Evolutionary conservation across 345 rosid genomes (phyloP), one percentile per base, ranked within the genome.

Genomic region (Murraya koenigii): DNA sequence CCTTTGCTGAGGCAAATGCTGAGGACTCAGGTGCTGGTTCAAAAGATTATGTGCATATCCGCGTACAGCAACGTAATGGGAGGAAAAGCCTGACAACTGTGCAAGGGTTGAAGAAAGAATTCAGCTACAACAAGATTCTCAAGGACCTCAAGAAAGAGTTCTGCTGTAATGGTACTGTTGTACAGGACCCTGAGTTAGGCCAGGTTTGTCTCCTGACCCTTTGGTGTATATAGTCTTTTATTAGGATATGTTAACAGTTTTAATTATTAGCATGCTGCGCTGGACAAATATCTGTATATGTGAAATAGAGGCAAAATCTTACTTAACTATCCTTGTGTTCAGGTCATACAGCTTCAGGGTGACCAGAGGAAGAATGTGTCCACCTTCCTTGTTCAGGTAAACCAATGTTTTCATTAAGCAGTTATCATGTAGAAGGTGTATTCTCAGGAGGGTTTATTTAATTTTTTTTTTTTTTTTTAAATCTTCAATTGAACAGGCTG

Each of bases 321-420:
- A 13, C 30, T 28, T 55, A 5, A 5, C 35, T 35, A 52, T 15
- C 3, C 8, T 54, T 54, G 8, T n/a, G 28, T 77, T 32, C 81
- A 92, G 97, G 95, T 92, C 82, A 92, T 92, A 78, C 97, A 92
- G 79, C 95, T 92, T 67, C 97, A 92, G 80, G 97, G 97, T 13
- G 97, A 92, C 79, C 97, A 92, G 78, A 80, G 97, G 82, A 90
- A 92, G 86, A 92, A 90, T 84, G 95, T 89, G 22, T 93, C 92
- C 9, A 80, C 91, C 22, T 93, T 93, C 81, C 92, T 93, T 25
- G 87, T 90, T 69, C 91, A 88, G 91, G 97, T 92, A 68, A 82
- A 17, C 10, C 8, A 35, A 1, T 72, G n/a, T 30, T 25, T 26
- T 11, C 5, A 22, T 41, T 52, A 5, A 26, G 41, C 7, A 33